Base-by-base conservation (phyloP, 2,329 filamentous ascomycete genomes). In the Xylaria sp. region DNA sequence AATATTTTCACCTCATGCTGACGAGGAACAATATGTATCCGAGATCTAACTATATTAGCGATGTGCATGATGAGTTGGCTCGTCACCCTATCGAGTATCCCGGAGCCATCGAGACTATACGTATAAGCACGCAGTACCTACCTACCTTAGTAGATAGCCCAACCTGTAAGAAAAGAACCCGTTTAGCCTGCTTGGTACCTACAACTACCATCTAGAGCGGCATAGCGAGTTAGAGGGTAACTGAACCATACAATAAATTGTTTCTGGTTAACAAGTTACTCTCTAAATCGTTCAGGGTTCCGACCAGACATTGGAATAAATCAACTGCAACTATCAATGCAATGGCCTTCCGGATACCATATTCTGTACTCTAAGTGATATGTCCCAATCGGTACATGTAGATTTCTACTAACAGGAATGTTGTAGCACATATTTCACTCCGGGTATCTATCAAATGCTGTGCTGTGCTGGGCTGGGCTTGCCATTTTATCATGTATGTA, bases 31-130 rank as follows among this genome's bases (percentile, higher is more conserved):
- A 36, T 48, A 31, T 61, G 42, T 61, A 28, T 60, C 31, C 49
- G 36, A 53, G 46, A 42, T 40, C 28, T 60, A 56, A 28, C 49
- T 31, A 31, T 33, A 60, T 44, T 23, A 59, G 54, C 56, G 36
- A n/a, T 46, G 66, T 54, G 62, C 51, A 60, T 64, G 66, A 65
- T 68, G 62, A 58, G 66, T 58, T 68, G 61, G 49, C 66, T 65
- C 58, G 46, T 51, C 62, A 51, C 66, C 49, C 48, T 67, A 38
- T 20, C 26, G 11, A 58, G 51, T 31, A 58, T 57, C 17, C 54
- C n/a, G 33, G 58, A 62, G 31, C 46, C 17, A 49, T 36, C 23
- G 49, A 63, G 26, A 59, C 46, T 62, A 40, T 33, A 33, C 7
- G 7, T 33, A 10, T 62, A 61, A 48, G 59, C 53, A 44, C n/a